These are phyloP conservation scores for Cymbidium sinense DNA, from an alignment of 106 monocot genomes.

Conservation along the genomic window DNA sequence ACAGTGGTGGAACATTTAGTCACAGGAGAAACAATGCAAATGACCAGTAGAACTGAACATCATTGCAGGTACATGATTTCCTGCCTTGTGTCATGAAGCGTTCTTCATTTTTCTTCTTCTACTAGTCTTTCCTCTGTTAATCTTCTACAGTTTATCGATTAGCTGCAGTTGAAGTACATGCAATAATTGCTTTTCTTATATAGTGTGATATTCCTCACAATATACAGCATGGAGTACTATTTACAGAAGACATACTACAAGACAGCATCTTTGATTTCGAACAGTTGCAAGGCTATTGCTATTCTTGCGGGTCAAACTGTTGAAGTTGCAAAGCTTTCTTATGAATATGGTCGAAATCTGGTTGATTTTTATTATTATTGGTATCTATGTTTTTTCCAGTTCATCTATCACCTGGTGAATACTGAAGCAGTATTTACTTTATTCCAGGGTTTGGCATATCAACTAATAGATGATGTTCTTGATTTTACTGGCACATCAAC, in stretches of 20 bases:
- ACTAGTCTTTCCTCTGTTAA: no score
- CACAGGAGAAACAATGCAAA: constrained; percentile 98
- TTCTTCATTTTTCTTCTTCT: no score
- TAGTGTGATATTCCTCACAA: neutral
- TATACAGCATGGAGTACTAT: constrained; percentile 24
- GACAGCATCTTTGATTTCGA: constrained; percentile 22
- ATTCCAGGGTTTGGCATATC: constrained; percentile 2
- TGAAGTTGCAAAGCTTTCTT: constrained; percentile 24
- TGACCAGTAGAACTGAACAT: constrained; percentile 57
- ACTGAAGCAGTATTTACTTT: neutral
- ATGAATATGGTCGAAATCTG: constrained; percentile 28
- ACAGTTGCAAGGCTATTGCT: constrained; percentile 30
- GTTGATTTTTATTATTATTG: neutral
- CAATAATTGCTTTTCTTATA: no score
- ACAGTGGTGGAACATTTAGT: constrained; percentile 90
- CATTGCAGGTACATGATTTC: constrained; percentile 56
- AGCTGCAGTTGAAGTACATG: no score
- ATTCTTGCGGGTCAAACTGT: constrained; percentile 24
- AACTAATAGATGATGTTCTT: constrained; percentile 4
- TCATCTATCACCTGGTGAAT: neutral
- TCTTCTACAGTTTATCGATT: neutral
- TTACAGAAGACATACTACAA: constrained; percentile 27
- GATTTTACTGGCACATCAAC: constrained; percentile 4
- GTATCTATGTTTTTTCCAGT: neutral
- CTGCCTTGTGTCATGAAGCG: no score